Evolutionary conservation across 108 stramenopile genomes (phyloP).

Genomic region (Cylindrotheca closterium): DNA sequence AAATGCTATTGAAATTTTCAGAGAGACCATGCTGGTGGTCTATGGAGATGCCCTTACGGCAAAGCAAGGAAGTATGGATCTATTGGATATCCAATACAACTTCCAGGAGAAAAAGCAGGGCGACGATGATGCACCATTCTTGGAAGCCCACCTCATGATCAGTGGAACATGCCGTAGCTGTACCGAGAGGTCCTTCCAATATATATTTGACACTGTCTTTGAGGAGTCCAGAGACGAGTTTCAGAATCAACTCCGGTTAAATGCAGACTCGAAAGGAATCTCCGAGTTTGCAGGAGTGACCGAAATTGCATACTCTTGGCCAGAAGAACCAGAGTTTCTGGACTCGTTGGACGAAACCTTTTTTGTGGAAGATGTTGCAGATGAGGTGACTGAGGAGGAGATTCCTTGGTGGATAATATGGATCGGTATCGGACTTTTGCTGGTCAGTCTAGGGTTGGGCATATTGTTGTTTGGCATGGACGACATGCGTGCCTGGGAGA

Average conservation of each 20-base stretch:
- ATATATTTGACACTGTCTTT: conserved; percentile 11
- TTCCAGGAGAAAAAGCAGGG: conserved; percentile 20
- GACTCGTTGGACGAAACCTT: conserved; percentile 14
- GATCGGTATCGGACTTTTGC: no score
- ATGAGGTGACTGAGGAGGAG: neutral
- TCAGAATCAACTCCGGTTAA: conserved; percentile 7
- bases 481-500: neutral
- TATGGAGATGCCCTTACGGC: conserved; percentile 24
- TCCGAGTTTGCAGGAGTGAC: conserved; percentile 13
- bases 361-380: conserved; percentile 13
- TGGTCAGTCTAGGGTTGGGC: conserved; percentile 3
- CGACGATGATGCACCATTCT: neutral
- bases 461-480: neutral
- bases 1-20: conserved; percentile 19
- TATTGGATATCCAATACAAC: conserved; percentile 17
- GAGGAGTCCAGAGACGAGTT: conserved; percentile 8
- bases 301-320: conserved; percentile 7
- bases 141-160: conserved; percentile 18
- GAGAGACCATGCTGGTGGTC: conserved; percentile 18
- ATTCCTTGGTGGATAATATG: no score
- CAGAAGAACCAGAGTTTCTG: conserved; percentile 14
- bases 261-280: conserved; percentile 1
- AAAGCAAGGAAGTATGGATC: conserved; percentile 29
- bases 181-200: conserved; percentile 3
- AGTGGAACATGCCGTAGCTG: conserved; percentile 30